Evolutionary conservation across 148 eudicot species (phyloP).

Genomic region (Silene uniflora): DNA sequence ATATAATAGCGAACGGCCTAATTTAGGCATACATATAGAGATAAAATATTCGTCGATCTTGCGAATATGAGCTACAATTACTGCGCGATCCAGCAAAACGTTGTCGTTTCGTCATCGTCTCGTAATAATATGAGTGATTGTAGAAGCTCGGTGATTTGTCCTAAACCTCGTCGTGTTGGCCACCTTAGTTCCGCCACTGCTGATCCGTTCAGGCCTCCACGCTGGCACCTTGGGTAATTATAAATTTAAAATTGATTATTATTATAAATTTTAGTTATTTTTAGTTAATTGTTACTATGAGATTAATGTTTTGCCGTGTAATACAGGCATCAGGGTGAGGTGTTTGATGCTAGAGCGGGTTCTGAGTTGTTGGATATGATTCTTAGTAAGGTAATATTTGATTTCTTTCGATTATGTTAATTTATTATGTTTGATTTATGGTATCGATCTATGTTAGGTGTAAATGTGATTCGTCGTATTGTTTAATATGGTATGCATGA

Average conservation of each 20-base stretch:
- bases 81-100: conserved; percentile 56
- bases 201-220: conserved; percentile 45
- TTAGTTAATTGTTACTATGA: too few relatives aligned
- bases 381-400: conserved; percentile 48
- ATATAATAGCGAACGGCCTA: not conserved
- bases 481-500: not conserved
- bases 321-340: conserved; percentile 63
- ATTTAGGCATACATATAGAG: not conserved
- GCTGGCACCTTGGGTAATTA: conserved; percentile 62
- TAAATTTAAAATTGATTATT: too few relatives aligned
- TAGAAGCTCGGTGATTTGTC: conserved; percentile 58
- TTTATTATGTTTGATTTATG: not conserved
- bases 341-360: conserved; percentile 64
- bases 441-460: not conserved
- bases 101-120: conserved; percentile 36
- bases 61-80: conserved; percentile 29
- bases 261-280: not conserved
- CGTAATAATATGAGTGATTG: conserved; percentile 27
- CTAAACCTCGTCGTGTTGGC: conserved; percentile 79
- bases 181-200: conserved; percentile 25
- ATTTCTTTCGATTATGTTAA: not conserved
- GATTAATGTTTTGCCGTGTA: not conserved
- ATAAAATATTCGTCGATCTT: not conserved
- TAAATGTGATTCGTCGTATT: too few relatives aligned
- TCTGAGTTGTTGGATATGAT: conserved; percentile 83